Percentiles rank a stretch among this genome's conserved stretches.
Conservation (phyloP, 306 rosid genomes). For the Malus domestica region ASM211411v1 NC_041802.1:581501-582000, state of each 20-base stretch:
- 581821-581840: too few species aligned
- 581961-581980: slow-evolving; percentile 6
- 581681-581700: slow-evolving; percentile 12
- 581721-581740: slow-evolving; percentile 18
- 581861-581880: too few species aligned
- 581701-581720: slow-evolving; percentile 4
- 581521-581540: neutral
- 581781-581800: neutral
- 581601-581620: neutral
- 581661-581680: neutral
- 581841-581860: too few species aligned
- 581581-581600: slow-evolving; percentile 24
- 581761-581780: neutral
- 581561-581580: neutral
- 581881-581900: slow-evolving; percentile 13
- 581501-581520: neutral
- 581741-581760: neutral
- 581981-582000: neutral
- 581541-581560: neutral
- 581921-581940: slow-evolving; percentile 18
- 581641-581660: neutral
- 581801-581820: too few species aligned
- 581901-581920: slow-evolving; percentile 17
- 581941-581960: slow-evolving; percentile 10
- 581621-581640: slow-evolving; percentile 1